Evolutionary conservation across 164 flowering plant species (phyloP), one percentile per base, ranked within the genome.

Genomic region (Liquidambar formosana): DNA sequence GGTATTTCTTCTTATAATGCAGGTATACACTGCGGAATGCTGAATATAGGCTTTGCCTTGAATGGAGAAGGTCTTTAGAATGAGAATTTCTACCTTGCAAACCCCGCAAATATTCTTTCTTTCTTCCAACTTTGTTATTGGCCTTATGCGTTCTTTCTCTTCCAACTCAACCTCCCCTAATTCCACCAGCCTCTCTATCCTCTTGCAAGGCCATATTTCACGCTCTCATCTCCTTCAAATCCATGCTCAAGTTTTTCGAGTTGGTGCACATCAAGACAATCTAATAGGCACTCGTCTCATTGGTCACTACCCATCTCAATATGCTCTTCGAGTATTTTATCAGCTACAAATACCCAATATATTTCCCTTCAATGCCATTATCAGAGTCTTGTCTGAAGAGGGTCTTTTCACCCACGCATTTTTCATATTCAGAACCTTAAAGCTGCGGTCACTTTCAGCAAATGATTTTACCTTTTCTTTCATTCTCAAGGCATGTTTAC

Each of bases 11-110:
- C 67, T 60, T 65, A 10, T 57, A 49, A 41, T 79, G 69, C 83
- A 92, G 97, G 71, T 90, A 90, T 72, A 92, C 97, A 19, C 67
- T 90, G 68, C 68, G 89, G 69, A 92, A 92, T 88, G 97, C 95
- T 59, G 97, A 92, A 71, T 88, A 86, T 69, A 80, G 92, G 78
- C 92, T n/a, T n/a, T n/a, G n/a, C n/a, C n/a, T n/a, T n/a, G n/a
- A n/a, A n/a, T n/a, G n/a, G n/a, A n/a, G n/a, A n/a, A n/a, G n/a
- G n/a, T n/a, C n/a, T n/a, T n/a, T n/a, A n/a, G n/a, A n/a, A n/a
- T n/a, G n/a, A n/a, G n/a, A n/a, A n/a, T n/a, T n/a, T n/a, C n/a
- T n/a, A n/a, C n/a, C n/a, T n/a, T n/a, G n/a, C n/a, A n/a, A n/a
- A n/a, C n/a, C n/a, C n/a, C n/a, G n/a, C n/a, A n/a, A n/a, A n/a